These are phyloP conservation scores for Nakaseomyces bracarensis DNA, from an alignment of 1,139 yeast species.

Conservation along the genomic window DNA sequence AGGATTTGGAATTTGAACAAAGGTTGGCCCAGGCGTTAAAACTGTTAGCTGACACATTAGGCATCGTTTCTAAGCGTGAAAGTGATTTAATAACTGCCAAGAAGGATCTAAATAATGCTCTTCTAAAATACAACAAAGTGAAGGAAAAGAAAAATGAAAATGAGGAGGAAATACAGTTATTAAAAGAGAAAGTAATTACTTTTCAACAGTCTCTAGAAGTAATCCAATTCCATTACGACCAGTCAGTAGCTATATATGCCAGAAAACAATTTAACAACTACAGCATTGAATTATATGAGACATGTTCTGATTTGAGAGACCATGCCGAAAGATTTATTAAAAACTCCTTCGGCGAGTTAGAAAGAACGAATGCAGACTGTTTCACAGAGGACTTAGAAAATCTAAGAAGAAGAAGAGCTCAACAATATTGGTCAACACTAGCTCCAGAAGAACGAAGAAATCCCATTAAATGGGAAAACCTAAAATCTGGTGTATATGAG, in stretches of 20 bases:
- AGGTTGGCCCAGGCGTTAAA: conserved; percentile 17
- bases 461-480: conserved; percentile 22
- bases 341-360: conserved; percentile 19
- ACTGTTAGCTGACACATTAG: conserved; percentile 17
- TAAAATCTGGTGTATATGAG: conserved; percentile 25
- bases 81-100: conserved; percentile 20
- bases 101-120: conserved; percentile 17
- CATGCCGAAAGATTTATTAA: conserved; percentile 18
- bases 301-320: conserved; percentile 21
- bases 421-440: conserved; percentile 23
- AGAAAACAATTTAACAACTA: conserved; percentile 22
- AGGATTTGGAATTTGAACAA: conserved; percentile 22
- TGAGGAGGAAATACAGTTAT: conserved; percentile 22
- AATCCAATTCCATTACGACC: conserved; percentile 20
- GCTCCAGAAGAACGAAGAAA: conserved; percentile 21
- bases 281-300: conserved; percentile 21
- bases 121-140: conserved; percentile 17
- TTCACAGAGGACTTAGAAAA: conserved; percentile 21
- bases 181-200: conserved; percentile 21
- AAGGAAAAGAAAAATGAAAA: conserved; percentile 21
- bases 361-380: conserved; percentile 14
- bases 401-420: conserved; percentile 21
- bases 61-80: conserved; percentile 23
- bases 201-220: conserved; percentile 19
- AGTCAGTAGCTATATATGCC: conserved; percentile 20